phyloP scores from a whole-genome alignment of 352 stramenopile species.

The Hyaloperonospora arabidopsidis region DNA sequence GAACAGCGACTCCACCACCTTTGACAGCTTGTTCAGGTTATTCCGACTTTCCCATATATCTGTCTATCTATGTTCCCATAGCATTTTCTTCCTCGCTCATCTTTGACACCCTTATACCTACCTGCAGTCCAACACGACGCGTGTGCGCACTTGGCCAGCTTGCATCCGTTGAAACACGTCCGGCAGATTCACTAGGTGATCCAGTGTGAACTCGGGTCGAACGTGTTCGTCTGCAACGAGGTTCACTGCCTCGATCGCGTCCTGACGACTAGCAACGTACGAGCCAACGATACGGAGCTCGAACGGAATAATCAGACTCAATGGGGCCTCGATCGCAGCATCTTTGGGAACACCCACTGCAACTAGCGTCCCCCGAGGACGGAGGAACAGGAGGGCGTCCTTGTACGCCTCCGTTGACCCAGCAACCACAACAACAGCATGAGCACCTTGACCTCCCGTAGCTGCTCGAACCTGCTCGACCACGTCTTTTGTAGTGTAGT shows the following conservation, averaged over 20 bases:
- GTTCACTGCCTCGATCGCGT: conserved; percentile 43
- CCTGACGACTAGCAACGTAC: conserved; percentile 49
- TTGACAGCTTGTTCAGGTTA: no score
- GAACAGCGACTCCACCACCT: no score
- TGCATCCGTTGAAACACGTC: conserved; percentile 39
- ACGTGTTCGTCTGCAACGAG: conserved; percentile 32
- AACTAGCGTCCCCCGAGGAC: conserved; percentile 47
- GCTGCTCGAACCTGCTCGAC: conserved; percentile 28
- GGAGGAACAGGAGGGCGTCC: conserved; percentile 48
- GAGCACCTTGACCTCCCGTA: conserved; percentile 34
- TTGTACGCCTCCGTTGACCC: conserved; percentile 49
- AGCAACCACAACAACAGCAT: conserved; percentile 61
- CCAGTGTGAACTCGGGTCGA: conserved; percentile 29
- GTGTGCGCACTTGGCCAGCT: conserved; percentile 21
- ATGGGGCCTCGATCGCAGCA: conserved; percentile 18
- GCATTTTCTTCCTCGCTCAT: no score
- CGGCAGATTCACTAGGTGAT: conserved; percentile 27
- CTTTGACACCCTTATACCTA: conserved; percentile 1
- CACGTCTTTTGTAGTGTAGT: conserved; percentile 45
- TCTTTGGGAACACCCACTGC: conserved; percentile 59
- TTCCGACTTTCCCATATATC: no score
- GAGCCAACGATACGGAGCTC: conserved; percentile 38
- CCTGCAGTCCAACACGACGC: conserved; percentile 41
- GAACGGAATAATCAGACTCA: conserved; percentile 6
- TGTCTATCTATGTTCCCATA: no score